Base-by-base conservation (phyloP, 2,329 filamentous ascomycete genomes). In the Leptographium lundbergii region DNA sequence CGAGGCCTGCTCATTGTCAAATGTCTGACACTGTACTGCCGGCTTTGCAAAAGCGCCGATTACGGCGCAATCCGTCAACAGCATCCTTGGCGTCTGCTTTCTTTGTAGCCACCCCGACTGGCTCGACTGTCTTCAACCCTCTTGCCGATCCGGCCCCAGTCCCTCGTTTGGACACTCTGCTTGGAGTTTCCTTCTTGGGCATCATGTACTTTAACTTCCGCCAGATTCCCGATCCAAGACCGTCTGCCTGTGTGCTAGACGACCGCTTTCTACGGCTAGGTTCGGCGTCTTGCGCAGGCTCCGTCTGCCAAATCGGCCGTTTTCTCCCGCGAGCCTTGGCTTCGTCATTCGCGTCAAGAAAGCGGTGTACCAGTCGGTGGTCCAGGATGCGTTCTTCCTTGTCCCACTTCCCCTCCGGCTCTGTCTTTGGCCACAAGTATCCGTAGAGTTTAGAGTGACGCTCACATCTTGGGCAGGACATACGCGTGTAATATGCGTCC, bases 371-470 rank as follows among this genome's bases (percentile, higher is more conserved):
- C 0, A 80, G 85, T n/a, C 92, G 80, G 68, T 96, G 91, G 68
- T 97, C 92, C 61, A 94, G 77, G 0, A 95, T 76, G 11, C 84
- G 74, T 68, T 85, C 80, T 64, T 87, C 84, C 60, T 81, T 85
- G 68, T 97, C 94, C 24, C 81, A 71, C 19, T 83, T 82, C 0
- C 89, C 89, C 29, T 87, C 84, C 62, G 80, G 87, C 61, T 96
- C 88, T 0, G 94, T 97, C 75, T 99, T 96, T 6, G 94, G 94
- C 94, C 94, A 99, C 60, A 87, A 79, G 68, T 88, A 96, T 0
- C 95, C 95, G 69, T 97, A 99, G 0, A 99, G 75, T 74, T 95
- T 97, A 19, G 89, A 95, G 69, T 99, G 94, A 0, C 94, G 83
- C 73, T 99, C 94, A 71, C 94, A 99, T 7, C 94, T 84, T 4